Base-by-base conservation (phyloP, 2,329 filamentous ascomycete species). In the Sclerotinia borealis region DNA sequence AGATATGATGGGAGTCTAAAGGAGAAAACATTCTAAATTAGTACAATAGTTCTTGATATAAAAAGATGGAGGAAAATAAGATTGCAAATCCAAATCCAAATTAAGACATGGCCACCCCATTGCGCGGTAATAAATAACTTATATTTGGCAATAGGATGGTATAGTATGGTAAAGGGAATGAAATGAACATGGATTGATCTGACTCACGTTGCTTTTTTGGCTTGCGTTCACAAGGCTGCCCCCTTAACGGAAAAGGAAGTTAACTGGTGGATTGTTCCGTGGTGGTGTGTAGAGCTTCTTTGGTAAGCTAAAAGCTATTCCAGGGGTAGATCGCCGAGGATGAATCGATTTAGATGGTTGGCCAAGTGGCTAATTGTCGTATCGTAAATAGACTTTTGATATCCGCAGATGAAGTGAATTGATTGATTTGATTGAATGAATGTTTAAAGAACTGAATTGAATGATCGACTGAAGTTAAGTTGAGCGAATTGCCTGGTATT, bases 121-220 rank as follows among this genome's bases (percentile, higher is more conserved):
- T 7, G 50, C n/a, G 25, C 19, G 17, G 51, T 27, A 31, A 58
- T 51, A 41, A 25, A 47, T 39, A 55, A 25, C 62, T 59, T 48
- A 60, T 56, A 59, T 56, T 61, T 49, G n/a, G n/a, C n/a, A n/a
- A n/a, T n/a, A n/a, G n/a, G n/a, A n/a, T 52, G 56, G 61, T n/a
- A 56, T 41, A 55, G 41, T 49, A 49, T 49, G 29, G 15, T 15
- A n/a, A 17, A 17, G 39, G 49, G 31, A 22, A 34, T 37, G 22
- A 47, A 37, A 45, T 29, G 51, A 34, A 48, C 50, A 36, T 29
- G 55, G 50, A 50, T 31, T 27, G 22, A 34, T 64, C 63, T 69
- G 67, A 71, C 70, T 71, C 66, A 71, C 70, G 65, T 64, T 68
- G 55, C 34, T 68, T 65, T 63, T 36, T 29, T 41, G 52, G 59